phyloP scores from a whole-genome alignment of 192 early-diverging fungal genomes.

The Chytriomyces sp. region DNA sequence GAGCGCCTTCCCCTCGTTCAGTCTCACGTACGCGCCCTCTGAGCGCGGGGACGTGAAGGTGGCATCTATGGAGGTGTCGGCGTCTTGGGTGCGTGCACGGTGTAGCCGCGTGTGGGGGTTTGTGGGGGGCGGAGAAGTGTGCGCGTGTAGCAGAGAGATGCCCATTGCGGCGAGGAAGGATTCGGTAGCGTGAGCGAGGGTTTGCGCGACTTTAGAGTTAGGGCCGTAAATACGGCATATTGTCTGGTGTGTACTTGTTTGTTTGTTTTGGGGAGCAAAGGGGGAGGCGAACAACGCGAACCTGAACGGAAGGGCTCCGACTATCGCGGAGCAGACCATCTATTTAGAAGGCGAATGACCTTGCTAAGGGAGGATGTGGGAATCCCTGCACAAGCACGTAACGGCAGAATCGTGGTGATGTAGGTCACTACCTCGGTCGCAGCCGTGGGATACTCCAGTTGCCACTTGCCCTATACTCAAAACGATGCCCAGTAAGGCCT shows the following conservation, averaged over 20 bases:
- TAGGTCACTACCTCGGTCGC: constrained; percentile 90
- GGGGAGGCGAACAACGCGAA: background rate
- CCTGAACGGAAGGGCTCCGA: constrained; percentile 18
- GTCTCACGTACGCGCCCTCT: constrained; percentile 76
- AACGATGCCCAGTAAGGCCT: too few relatives aligned
- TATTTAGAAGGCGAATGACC: background rate
- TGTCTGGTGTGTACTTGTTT: constrained; percentile 62
- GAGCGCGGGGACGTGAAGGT: constrained; percentile 39
- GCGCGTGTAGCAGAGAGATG: constrained; percentile 77
- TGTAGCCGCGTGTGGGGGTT: constrained; percentile 47
- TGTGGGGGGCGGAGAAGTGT: constrained; percentile 63
- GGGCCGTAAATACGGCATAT: constrained; percentile 74
- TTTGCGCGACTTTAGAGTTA: constrained; percentile 63
- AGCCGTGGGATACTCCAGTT: constrained; percentile 30
- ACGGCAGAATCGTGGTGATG: constrained; percentile 74
- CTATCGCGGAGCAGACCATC: constrained; percentile 80
- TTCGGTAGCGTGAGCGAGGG: constrained; percentile 62
- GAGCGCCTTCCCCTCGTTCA: constrained; percentile 78
- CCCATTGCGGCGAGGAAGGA: constrained; percentile 73
- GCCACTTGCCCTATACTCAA: too few relatives aligned
- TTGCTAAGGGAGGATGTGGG: background rate
- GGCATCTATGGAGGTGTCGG: constrained; percentile 18
- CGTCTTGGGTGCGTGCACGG: constrained; percentile 43
- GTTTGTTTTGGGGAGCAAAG: constrained; percentile 30
- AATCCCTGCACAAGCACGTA: constrained; percentile 82